phyloP scores from a whole-genome alignment of 257 asterid species.

The Cynanchum wilfordii region DNA sequence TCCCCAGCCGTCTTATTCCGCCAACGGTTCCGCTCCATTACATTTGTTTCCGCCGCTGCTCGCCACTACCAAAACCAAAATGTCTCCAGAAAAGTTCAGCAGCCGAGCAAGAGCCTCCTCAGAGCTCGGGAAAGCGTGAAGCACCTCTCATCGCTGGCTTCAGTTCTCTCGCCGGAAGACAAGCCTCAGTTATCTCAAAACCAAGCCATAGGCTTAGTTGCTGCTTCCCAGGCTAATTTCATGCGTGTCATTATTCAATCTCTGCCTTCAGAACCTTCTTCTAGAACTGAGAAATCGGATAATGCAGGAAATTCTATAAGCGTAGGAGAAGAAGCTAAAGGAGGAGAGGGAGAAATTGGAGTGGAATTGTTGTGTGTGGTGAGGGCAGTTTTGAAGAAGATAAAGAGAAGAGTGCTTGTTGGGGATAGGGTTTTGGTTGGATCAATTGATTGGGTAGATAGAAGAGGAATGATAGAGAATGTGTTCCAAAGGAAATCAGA shows the following conservation, averaged over 20 bases:
- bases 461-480: slow-evolving; percentile 90
- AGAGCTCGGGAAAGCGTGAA: slow-evolving; percentile 67
- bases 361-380: slow-evolving; percentile 84
- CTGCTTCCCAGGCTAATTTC: slow-evolving; percentile 88
- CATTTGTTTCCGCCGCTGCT: slow-evolving; percentile 28
- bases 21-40: slow-evolving; percentile 21
- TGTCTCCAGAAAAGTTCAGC: slow-evolving; percentile 49
- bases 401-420: slow-evolving; percentile 83
- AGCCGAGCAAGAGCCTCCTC: slow-evolving; percentile 53
- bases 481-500: slow-evolving; percentile 67
- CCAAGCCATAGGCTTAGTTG: slow-evolving; percentile 84
- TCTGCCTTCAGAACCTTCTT: slow-evolving; percentile 21
- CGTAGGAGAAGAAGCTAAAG: background rate
- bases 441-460: slow-evolving; percentile 80
- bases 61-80: slow-evolving; percentile 30
- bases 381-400: slow-evolving; percentile 86
- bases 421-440: slow-evolving; percentile 92
- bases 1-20: slow-evolving; percentile 20
- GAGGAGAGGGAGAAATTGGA: slow-evolving; percentile 36
- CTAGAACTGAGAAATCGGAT: background rate
- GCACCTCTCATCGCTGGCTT: slow-evolving; percentile 59
- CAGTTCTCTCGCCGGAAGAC: slow-evolving; percentile 55
- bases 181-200: slow-evolving; percentile 43
- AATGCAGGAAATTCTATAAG: background rate
- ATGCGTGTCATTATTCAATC: slow-evolving; percentile 85